These are phyloP conservation scores for Pseudogymnoascus sp. DNA, from an alignment of 2,329 filamentous ascomycete genomes.

Conservation along the genomic window DNA sequence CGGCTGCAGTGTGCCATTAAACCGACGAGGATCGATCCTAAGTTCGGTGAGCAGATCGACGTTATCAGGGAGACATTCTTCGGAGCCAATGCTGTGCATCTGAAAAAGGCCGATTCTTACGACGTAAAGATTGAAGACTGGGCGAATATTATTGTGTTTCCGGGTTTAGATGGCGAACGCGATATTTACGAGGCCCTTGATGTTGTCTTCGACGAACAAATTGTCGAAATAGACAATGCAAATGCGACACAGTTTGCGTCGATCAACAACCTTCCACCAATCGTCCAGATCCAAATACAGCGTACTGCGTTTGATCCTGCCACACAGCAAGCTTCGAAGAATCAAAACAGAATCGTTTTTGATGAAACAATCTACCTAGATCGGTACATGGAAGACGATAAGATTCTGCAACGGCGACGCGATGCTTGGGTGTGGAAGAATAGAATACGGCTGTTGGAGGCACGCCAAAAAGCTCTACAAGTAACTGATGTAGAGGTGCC, in stretches of 20 bases:
- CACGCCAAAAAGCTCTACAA: slow-evolving; percentile 23
- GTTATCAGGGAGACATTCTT: slow-evolving; percentile 65
- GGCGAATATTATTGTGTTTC: slow-evolving; percentile 52
- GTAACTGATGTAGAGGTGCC: slow-evolving; percentile 19
- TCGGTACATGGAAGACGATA: slow-evolving; percentile 67
- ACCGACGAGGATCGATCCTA: slow-evolving; percentile 52
- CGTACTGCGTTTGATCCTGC: slow-evolving; percentile 64
- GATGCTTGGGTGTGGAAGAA: slow-evolving; percentile 68
- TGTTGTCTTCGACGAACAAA: slow-evolving; percentile 73
- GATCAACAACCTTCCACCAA: slow-evolving; percentile 68
- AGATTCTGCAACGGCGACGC: slow-evolving; percentile 55
- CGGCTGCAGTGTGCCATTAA: slow-evolving; percentile 84
- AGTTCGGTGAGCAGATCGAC: slow-evolving; percentile 71
- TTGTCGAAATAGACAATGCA: slow-evolving; percentile 57
- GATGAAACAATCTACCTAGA: slow-evolving; percentile 78
- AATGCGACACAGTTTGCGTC: slow-evolving; percentile 57
- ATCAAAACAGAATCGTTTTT: slow-evolving; percentile 69
- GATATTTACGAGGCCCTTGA: slow-evolving; percentile 81
- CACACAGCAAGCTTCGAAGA: slow-evolving; percentile 56
- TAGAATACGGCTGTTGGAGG: slow-evolving; percentile 48
- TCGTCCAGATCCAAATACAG: slow-evolving; percentile 85
- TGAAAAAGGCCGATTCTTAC: slow-evolving; percentile 41
- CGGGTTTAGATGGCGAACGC: slow-evolving; percentile 39
- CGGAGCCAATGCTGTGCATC: slow-evolving; percentile 53
- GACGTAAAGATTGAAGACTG: slow-evolving; percentile 36